Evolutionary conservation across 2,329 filamentous ascomycete species (phyloP), one percentile per base, ranked within the genome.

Genomic region (Calonectria montana): DNA sequence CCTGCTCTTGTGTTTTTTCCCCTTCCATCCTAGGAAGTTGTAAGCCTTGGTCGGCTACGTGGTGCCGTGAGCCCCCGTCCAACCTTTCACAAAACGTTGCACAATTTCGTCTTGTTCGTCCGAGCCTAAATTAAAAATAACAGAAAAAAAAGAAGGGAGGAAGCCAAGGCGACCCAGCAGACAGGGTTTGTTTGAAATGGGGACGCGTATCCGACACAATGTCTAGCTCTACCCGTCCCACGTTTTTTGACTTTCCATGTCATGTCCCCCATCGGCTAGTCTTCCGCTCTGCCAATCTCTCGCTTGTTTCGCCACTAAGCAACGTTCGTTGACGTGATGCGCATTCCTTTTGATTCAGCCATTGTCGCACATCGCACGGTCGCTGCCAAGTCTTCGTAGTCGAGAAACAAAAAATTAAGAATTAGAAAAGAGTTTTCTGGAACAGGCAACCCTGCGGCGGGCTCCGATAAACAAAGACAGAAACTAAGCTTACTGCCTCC

Each of bases 131-230:
- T 25, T 45, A 41, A 43, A 59, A 67, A 57, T 48, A 25, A 59
- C 43, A 5, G 13, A 45, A 39, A 66, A 57, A 57, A 25, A 41
- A 23, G 41, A 27, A 31, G 18, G 25, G n/a, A 55, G n/a, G 8
- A 31, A 10, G 15, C 23, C 37, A n/a, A 45, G 25, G 37, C 57
- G 57, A 31, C 57, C 57, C 57, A 62, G 25, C 29, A 2, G 57
- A 62, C 57, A 62, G 57, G 57, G 57, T 62, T 62, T n/a, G n/a
- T n/a, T 62, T 45, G 53, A 59, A 59, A 59, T 59, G 53, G 53
- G 53, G 53, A 59, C 55, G 50, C 25, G 29, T 67, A 67, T 68
- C 66, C 57, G 57, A 68, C 57, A 68, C 55, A 62, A 10, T 62
- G 66, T 55, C 57, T 68, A 62, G 57, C 45, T 55, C 27, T 53